phyloP scores from a whole-genome alignment of 257 asterid genomes.

The Ophiorrhiza pumila region DNA sequence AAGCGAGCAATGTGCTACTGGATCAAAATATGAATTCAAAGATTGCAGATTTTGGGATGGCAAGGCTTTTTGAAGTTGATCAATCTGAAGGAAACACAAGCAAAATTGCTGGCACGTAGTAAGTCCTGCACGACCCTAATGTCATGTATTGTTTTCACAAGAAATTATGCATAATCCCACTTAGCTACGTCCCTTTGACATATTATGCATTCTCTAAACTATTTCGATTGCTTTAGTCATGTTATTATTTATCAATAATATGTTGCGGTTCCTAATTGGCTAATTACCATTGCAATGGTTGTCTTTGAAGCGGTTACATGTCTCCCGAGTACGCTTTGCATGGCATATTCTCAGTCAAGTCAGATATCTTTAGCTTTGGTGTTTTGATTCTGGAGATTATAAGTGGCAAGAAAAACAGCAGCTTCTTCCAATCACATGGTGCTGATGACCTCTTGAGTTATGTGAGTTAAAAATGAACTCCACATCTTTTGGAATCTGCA shows the following conservation, averaged over 20 bases:
- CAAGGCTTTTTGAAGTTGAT: slow-evolving; percentile 16
- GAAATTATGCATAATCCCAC: too few relatives aligned
- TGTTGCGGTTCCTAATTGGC: background rate
- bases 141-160: too few relatives aligned
- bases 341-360: slow-evolving; percentile 28
- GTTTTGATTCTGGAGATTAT: slow-evolving; percentile 27
- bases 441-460: slow-evolving; percentile 17
- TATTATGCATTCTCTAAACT: too few relatives aligned
- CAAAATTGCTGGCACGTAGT: slow-evolving; percentile 26
- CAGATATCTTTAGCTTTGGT: slow-evolving; percentile 36
- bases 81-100: slow-evolving; percentile 22
- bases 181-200: too few relatives aligned
- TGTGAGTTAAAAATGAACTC: slow-evolving; percentile 24
- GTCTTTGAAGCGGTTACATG: slow-evolving; percentile 31
- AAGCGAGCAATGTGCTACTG: slow-evolving; percentile 28
- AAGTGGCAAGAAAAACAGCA: slow-evolving; percentile 19
- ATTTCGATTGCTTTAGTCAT: too few relatives aligned
- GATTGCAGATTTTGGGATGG: slow-evolving; percentile 34
- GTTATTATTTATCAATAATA: background rate
- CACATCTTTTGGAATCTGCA: too few relatives aligned
- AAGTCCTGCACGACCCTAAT: background rate
- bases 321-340: slow-evolving; percentile 33
- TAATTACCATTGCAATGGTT: background rate
- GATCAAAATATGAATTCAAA: slow-evolving; percentile 26
- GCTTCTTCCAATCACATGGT: slow-evolving; percentile 14